phyloP scores from a whole-genome alignment of 2,329 filamentous ascomycete species.

The Fusarium dimerum region DNA sequence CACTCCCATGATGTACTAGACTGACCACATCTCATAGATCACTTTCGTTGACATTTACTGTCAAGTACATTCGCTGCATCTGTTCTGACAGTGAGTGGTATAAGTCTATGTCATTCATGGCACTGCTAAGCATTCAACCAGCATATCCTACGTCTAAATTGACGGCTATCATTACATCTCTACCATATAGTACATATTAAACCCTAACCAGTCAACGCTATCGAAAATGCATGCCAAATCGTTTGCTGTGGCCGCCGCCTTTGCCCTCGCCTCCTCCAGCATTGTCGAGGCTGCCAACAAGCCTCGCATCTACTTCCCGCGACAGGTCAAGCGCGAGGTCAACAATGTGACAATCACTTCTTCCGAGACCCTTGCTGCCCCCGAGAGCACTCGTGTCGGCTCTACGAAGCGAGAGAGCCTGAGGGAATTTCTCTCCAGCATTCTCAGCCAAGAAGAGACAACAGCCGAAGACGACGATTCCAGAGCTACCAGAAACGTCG shows the following conservation, averaged over 20 bases:
- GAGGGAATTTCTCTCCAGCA: conserved; percentile 26
- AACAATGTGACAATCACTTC: conserved; percentile 44
- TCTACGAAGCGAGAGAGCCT: conserved; percentile 18
- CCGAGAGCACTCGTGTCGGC: conserved; percentile 13
- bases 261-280: conserved; percentile 50
- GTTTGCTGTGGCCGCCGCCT: conserved; percentile 47
- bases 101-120: not conserved
- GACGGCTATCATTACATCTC: conserved; percentile 20
- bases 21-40: conserved; percentile 25
- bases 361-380: conserved; percentile 16
- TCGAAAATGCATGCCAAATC: conserved; percentile 52
- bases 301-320: conserved; percentile 59
- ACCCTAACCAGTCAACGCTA: conserved; percentile 11
- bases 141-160: conserved; percentile 21
- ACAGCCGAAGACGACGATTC: conserved; percentile 1
- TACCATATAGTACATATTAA: conserved; percentile 19
- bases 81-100: conserved; percentile 46
- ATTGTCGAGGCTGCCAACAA: conserved; percentile 42
- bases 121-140: conserved; percentile 11
- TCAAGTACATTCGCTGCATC: conserved; percentile 62
- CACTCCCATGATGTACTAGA: not conserved
- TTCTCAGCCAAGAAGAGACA: conserved; percentile 15
- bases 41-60: conserved; percentile 55
- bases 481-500: not conserved
- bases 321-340: conserved; percentile 55